Percentiles rank a stretch among this genome's conserved stretches.
Evolutionary conservation across 306 rosid species (phyloP).

Genomic region (Cucurbita moschata): DNA sequence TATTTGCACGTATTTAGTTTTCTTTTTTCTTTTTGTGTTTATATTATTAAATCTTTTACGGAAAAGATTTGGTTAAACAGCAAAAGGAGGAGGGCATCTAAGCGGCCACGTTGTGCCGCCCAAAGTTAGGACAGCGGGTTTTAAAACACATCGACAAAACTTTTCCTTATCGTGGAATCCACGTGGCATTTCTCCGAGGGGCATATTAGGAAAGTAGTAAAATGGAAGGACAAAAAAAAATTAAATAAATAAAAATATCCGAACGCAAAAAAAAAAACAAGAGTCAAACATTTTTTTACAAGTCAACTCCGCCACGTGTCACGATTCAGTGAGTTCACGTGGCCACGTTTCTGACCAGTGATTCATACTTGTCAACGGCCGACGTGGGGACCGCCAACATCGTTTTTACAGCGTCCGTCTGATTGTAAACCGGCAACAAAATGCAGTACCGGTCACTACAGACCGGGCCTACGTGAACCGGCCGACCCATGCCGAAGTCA

Average conservation of each 20-base stretch:
- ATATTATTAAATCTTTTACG: too few species aligned
- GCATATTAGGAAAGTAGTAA: background rate
- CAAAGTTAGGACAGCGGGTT: background rate
- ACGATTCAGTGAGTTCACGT: background rate
- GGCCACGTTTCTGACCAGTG: slow-evolving; percentile 23
- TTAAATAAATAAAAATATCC: background rate
- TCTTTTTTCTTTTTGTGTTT: too few species aligned
- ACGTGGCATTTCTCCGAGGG: background rate
- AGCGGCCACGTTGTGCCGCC: background rate
- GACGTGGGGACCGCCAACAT: slow-evolving; percentile 65
- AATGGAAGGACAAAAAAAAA: background rate
- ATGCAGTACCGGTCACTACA: slow-evolving; percentile 74
- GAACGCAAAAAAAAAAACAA: background rate
- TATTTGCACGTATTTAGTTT: too few species aligned
- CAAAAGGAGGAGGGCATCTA: background rate
- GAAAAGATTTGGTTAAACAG: background rate
- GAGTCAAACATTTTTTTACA: background rate
- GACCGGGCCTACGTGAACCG: slow-evolving; percentile 48
- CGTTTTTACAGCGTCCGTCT: slow-evolving; percentile 49
- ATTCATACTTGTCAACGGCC: slow-evolving; percentile 45
- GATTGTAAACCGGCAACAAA: slow-evolving; percentile 46
- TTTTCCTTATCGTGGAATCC: background rate
- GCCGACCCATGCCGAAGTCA: slow-evolving; percentile 54
- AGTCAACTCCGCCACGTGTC: background rate
- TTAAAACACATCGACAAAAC: background rate